Conservation (phyloP, 441 rosid species). For the Erysimum pusillum region DNA sequence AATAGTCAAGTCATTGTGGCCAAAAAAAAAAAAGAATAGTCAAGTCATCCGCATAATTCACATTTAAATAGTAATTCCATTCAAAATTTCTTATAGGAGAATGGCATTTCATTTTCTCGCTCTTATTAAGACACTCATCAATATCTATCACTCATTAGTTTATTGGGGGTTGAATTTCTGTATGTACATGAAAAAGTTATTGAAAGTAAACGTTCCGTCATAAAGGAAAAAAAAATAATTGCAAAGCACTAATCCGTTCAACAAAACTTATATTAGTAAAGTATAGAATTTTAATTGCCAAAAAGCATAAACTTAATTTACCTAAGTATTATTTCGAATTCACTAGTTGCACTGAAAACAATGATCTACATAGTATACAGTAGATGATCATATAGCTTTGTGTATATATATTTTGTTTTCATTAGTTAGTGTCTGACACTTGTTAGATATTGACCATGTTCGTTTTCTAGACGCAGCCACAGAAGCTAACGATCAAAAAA, state of each 20-base stretch:
- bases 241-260: neutral
- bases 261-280: neutral
- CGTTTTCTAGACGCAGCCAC: too few relatives aligned
- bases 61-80: constrained; percentile 3
- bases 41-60: constrained; percentile 33
- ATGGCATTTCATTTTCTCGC: neutral
- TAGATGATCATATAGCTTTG: neutral
- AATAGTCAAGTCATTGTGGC: neutral
- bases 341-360: neutral
- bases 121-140: constrained; percentile 12
- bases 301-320: neutral
- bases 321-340: neutral
- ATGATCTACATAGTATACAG: neutral
- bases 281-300: neutral
- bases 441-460: neutral
- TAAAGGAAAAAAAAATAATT: neutral
- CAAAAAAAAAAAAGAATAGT: constrained; percentile 11
- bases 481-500: too few relatives aligned
- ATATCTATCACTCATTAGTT: neutral
- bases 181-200: neutral
- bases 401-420: neutral
- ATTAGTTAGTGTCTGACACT: neutral
- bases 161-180: neutral
- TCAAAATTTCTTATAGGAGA: neutral
- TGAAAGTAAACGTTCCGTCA: neutral